These are phyloP conservation scores for Pterocarpus santalinus DNA, from an alignment of 306 rosid species.

Conservation along the genomic window DNA sequence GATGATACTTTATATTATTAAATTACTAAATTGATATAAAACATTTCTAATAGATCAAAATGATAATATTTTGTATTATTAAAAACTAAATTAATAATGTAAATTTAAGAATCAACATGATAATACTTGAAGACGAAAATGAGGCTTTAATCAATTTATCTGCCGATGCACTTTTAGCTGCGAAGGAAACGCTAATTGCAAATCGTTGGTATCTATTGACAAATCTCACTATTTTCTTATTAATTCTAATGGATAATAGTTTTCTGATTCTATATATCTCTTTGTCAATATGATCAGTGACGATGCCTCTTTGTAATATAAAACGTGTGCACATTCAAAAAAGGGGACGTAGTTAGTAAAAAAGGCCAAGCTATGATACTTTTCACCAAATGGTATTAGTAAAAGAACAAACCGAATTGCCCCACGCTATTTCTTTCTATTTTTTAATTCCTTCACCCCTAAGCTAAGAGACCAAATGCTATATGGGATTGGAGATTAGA, in stretches of 20 bases:
- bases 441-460: slow-evolving; percentile 55
- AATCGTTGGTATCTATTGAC: not conserved
- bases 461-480: slow-evolving; percentile 52
- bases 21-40: too few relatives aligned
- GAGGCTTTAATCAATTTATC: too few relatives aligned
- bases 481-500: slow-evolving; percentile 40
- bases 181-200: too few relatives aligned
- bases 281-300: not conserved
- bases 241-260: not conserved
- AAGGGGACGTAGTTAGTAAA: slow-evolving; percentile 24
- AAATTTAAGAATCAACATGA: too few relatives aligned
- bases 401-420: slow-evolving; percentile 41
- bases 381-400: slow-evolving; percentile 6
- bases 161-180: too few relatives aligned
- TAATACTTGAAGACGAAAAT: too few relatives aligned
- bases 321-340: slow-evolving; percentile 23
- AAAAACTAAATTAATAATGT: too few relatives aligned
- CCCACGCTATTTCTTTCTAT: slow-evolving; percentile 38
- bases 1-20: not conserved
- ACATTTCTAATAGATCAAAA: too few relatives aligned
- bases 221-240: not conserved
- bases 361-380: slow-evolving; percentile 18
- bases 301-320: slow-evolving; percentile 3
- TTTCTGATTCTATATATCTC: slow-evolving; percentile 10
- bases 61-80: too few relatives aligned